Evolutionary conservation across 2,329 filamentous ascomycete species (phyloP).

Genomic region (Fusarium nygamai): DNA sequence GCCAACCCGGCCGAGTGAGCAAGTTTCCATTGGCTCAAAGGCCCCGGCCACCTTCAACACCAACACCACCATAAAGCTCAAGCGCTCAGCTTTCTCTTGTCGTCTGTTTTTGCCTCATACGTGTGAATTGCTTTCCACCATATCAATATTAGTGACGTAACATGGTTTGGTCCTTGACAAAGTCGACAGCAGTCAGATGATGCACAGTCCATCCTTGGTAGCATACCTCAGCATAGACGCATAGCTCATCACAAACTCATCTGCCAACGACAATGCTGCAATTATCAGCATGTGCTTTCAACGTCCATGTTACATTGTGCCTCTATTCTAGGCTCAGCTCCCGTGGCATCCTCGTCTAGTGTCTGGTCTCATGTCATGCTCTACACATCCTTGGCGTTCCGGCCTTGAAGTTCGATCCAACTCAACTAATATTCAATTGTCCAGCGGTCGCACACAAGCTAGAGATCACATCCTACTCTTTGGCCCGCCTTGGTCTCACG

Average conservation of each 20-base stretch:
- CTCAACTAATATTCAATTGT: constrained; percentile 1
- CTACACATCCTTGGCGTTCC: constrained; percentile 1
- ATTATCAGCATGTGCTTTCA: constrained; percentile 14
- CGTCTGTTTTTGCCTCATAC: constrained; percentile 9
- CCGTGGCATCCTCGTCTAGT: constrained; percentile 29
- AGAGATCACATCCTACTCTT: not conserved
- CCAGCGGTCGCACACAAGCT: constrained; percentile 1
- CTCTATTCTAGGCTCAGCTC: constrained; percentile 16
- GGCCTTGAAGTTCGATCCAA: not conserved
- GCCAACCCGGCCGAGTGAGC: constrained; percentile 50
- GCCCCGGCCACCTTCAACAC: constrained; percentile 36
- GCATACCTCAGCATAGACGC: not conserved
- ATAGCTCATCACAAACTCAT: constrained; percentile 1
- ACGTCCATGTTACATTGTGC: constrained; percentile 17
- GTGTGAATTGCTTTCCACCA: not conserved
- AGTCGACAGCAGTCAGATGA: not conserved
- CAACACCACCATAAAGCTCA: constrained; percentile 30
- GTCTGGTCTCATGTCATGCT: constrained; percentile 9
- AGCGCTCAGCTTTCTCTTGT: constrained; percentile 17
- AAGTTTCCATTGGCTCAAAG: constrained; percentile 57
- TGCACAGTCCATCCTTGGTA: constrained; percentile 6
- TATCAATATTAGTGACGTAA: constrained; percentile 5
- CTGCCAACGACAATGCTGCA: constrained; percentile 13
- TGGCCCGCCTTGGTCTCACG: not conserved
- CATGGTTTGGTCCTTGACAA: not conserved